Evolutionary conservation across 257 asterid species (phyloP), one percentile per base, ranked within the genome.

Genomic region (Haberlea rhodopensis): DNA sequence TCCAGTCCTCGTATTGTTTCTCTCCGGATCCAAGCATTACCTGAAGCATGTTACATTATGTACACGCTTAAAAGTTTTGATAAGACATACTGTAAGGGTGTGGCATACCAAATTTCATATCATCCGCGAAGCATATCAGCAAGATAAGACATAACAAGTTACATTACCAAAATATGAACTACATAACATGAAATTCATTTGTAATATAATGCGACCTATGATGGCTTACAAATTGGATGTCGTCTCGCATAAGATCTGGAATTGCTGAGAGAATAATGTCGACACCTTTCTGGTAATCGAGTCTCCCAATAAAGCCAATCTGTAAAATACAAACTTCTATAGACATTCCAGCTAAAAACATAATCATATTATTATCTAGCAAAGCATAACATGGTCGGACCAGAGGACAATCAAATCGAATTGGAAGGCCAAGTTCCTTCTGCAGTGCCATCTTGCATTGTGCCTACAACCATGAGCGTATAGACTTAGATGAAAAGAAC

Each of bases 1-100:
- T 94, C 99, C 99, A 94, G 20, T 90, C 96, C 77, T 94, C 96
- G 22, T 90, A 90, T 65, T 94, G 97, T 77, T 80, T 86, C 83
- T 90, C 99, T 63, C 99, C 99, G 5, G 97, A 86, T 63, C 99
- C 99, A 71, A 94, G 99, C 99, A 94, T 94, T 66, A 87, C 82
- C 99, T 94, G 71, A 20, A 76, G 65, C 45, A 59, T 32, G 21
- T 63, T 20, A 52, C 54, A 68, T 51, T 20, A 49, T 7, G 23
- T 22, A 10, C 23, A 6, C 24, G 23, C 27, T 5, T 31, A 9
- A 7, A 58, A 21, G 51, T 7, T 18, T 8, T 15, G 18, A 13
- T 7, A 23, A 9, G 32, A 15, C 18, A 9, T 8, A 55, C 16
- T 29, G 2, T 20, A 55, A 55, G 16, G 8, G 16, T 51, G 56